phyloP scores from a whole-genome alignment of 2,329 filamentous ascomycete species.

The Mariannaea elegans region DNA sequence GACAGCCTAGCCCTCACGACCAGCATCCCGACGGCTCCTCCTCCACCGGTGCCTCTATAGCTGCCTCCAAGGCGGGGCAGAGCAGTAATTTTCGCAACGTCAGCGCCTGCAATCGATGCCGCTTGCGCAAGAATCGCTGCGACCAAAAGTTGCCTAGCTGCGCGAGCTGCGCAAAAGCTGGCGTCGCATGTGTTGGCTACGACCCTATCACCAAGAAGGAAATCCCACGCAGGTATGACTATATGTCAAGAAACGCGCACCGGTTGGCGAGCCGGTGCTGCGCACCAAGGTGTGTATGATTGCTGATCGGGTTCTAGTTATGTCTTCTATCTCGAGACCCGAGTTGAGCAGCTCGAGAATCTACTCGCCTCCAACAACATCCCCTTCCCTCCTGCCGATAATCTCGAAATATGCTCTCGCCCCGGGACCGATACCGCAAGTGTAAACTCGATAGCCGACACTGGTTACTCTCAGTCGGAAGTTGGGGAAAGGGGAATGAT shows the following conservation, averaged over 20 bases:
- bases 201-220: conserved; percentile 97
- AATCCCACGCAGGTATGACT: conserved; percentile 86
- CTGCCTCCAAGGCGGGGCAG: conserved; percentile 59
- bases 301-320: conserved; percentile 65
- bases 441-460: conserved; percentile 45
- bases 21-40: conserved; percentile 44
- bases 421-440: conserved; percentile 49
- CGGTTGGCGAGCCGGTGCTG: not conserved
- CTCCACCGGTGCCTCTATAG: conserved; percentile 37
- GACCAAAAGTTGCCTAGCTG: conserved; percentile 93
- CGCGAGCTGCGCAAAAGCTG: conserved; percentile 91
- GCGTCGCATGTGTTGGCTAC: conserved; percentile 90
- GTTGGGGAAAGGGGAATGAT: conserved; percentile 33
- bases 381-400: conserved; percentile 73
- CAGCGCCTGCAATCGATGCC: conserved; percentile 92
- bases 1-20: conserved; percentile 38
- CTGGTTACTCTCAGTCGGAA: conserved; percentile 47
- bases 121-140: conserved; percentile 91
- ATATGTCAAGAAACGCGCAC: conserved; percentile 17
- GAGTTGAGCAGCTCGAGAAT: conserved; percentile 83
- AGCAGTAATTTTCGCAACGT: conserved; percentile 83
- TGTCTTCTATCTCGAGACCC: conserved; percentile 92
- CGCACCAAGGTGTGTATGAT: not conserved
- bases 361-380: conserved; percentile 76
- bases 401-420: conserved; percentile 72